Base-by-base conservation (phyloP, 495 filamentous ascomycete genomes). In the Staphylotrichum longicolle region DNA sequence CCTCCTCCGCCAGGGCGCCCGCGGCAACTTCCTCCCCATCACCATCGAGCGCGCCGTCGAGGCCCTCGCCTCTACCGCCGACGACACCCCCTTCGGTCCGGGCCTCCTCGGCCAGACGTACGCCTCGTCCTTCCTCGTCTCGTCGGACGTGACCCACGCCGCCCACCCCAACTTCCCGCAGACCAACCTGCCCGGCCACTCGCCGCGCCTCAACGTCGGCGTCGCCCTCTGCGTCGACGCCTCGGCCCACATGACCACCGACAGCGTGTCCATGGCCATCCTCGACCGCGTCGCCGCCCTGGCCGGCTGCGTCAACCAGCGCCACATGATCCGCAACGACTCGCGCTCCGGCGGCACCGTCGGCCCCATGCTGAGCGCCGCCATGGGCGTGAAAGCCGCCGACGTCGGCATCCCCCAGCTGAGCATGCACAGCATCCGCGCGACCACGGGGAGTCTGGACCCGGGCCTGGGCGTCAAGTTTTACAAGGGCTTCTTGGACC, bases 301-400 rank as follows among this genome's bases (percentile, higher is more conserved):
- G 47, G 81, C 79, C 56, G 88, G 80, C 39, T 81, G 83, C 37
- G 84, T 81, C 39, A 75, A 96, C 64, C 94, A 98, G 76, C 77
- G 93, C 11, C 97, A 97, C 80, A 92, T 96, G 79, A 96, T 97
- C 69, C 80, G 94, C 41, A 98, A 98, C 67, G 94, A 97, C 72
- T 85, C 79, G 7, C 80, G 94, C 39, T 88, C 83, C 65, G 94
- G 94, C 37, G 94, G 94, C 3, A 98, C 94, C 2, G 92, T 97
- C n/a, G 94, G 94, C 0, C 94, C 94, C 2, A 93, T 95, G 88
- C 80, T 96, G 46, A 90, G 85, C 62, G 79, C 83, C 12, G 84
- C 80, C 10, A 92, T 92, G 75, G 94, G 94, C 34, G 85, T 95
- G 71, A 79, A 91, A 49, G 87, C 91, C 1, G 86, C 94, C 60